Evolutionary conservation across 345 rosid species (phyloP).

Genomic region (Salix dunnii): DNA sequence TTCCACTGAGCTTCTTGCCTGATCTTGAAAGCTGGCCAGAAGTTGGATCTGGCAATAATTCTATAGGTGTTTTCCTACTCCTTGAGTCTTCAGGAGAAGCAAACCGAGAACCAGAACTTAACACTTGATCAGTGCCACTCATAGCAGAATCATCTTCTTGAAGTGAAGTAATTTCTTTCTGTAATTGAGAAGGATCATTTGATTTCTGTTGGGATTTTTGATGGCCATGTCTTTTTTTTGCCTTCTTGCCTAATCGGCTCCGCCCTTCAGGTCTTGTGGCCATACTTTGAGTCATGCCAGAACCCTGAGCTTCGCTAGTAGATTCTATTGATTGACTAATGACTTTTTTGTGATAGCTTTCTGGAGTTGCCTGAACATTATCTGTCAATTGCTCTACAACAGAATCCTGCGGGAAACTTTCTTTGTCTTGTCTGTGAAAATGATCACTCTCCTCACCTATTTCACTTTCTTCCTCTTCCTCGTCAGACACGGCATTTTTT

Average conservation of each 20-base stretch:
- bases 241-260: slow-evolving; percentile 87
- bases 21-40: slow-evolving; percentile 47
- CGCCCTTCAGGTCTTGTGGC: slow-evolving; percentile 54
- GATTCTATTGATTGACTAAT: slow-evolving; percentile 45
- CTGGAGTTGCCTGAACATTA: slow-evolving; percentile 49
- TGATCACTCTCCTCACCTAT: slow-evolving; percentile 46
- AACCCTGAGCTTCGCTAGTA: slow-evolving; percentile 47
- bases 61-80: slow-evolving; percentile 78
- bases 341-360: slow-evolving; percentile 45
- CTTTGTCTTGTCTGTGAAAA: slow-evolving; percentile 38
- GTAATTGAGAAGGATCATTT: slow-evolving; percentile 54
- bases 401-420: slow-evolving; percentile 43
- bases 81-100: slow-evolving; percentile 81
- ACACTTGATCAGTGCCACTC: slow-evolving; percentile 83
- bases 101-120: slow-evolving; percentile 76
- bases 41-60: slow-evolving; percentile 51
- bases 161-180: slow-evolving; percentile 67
- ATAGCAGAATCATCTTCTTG: slow-evolving; percentile 76
- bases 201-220: slow-evolving; percentile 58
- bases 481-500: slow-evolving; percentile 69
- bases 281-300: slow-evolving; percentile 46
- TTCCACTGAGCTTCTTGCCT: slow-evolving; percentile 51
- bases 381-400: slow-evolving; percentile 45
- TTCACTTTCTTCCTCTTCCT: slow-evolving; percentile 69
- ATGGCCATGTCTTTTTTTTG: slow-evolving; percentile 85